Evolutionary conservation across 75 land plant species (phyloP).

Genomic region (Gnetum montanum): DNA sequence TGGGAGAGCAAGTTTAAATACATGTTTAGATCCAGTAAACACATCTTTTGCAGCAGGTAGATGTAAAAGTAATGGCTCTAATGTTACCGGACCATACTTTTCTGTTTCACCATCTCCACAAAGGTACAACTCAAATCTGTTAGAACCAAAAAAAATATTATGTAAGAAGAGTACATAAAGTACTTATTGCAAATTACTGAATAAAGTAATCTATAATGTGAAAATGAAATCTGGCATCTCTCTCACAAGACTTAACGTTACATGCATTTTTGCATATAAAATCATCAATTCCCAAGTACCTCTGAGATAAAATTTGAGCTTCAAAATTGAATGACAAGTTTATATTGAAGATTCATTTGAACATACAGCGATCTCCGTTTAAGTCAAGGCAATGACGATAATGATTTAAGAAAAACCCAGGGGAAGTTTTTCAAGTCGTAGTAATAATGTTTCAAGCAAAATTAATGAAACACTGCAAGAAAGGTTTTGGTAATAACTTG

Average conservation of each 20-base stretch:
- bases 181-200: not conserved
- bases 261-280: not conserved
- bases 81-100: conserved; percentile 9
- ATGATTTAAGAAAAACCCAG: not conserved
- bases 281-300: not conserved
- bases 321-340: too few relatives aligned
- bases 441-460: not conserved
- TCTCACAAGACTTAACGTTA: not conserved
- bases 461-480: not conserved
- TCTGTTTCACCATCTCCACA: conserved; percentile 11
- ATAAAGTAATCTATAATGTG: not conserved
- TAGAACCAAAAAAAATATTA: too few relatives aligned
- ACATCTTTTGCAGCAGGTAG: conserved; percentile 13
- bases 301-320: not conserved
- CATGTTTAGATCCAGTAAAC: not conserved
- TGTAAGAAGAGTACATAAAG: too few relatives aligned
- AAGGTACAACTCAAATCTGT: conserved; percentile 14
- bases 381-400: not conserved
- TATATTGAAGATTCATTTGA: too few relatives aligned
- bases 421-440: not conserved
- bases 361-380: too few relatives aligned
- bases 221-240: not conserved
- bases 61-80: conserved; percentile 16
- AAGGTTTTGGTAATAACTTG: not conserved
- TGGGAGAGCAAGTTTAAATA: conserved; percentile 12